A percentile compares a stretch with the other conserved stretches of the same genome.
phyloP scores from a whole-genome alignment of 352 stramenopile genomes.

The Pythium sukuiense region DNA sequence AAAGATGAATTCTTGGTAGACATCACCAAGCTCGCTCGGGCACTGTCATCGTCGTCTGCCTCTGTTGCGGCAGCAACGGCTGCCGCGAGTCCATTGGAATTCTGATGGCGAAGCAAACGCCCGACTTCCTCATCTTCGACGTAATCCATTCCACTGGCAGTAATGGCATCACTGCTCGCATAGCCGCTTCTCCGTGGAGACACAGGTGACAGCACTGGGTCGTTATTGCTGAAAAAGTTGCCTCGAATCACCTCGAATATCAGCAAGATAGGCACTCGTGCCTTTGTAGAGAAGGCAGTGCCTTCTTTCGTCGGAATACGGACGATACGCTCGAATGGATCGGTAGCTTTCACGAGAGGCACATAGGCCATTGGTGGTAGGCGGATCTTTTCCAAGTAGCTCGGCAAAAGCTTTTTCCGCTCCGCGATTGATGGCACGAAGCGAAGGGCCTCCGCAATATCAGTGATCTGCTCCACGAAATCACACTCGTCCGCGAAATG shows the following conservation, averaged over 20 bases:
- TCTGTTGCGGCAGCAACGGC: conserved; percentile 12
- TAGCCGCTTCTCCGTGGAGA: conserved; percentile 50
- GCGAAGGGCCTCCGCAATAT: conserved; percentile 79
- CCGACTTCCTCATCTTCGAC: conserved; percentile 81
- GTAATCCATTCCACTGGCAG: conserved; percentile 62
- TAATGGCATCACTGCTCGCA: conserved; percentile 32
- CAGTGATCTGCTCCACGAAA: conserved; percentile 89
- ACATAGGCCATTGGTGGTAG: conserved; percentile 89
- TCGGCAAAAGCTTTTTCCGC: conserved; percentile 74
- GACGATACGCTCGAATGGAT: conserved; percentile 87
- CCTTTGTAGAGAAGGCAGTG: conserved; percentile 87
- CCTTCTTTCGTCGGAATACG: conserved; percentile 85
- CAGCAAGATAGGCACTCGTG: conserved; percentile 82
- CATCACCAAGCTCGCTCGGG: not conserved
- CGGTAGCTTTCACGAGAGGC: conserved; percentile 82
- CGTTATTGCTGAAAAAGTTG: conserved; percentile 55
- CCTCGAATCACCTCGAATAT: conserved; percentile 89
- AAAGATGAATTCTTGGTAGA: conserved; percentile 4
- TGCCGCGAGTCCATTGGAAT: conserved; percentile 48
- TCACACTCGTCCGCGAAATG: conserved; percentile 87
- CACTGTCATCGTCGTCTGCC: conserved; percentile 36
- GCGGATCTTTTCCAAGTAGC: conserved; percentile 80
- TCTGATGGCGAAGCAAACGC: conserved; percentile 66
- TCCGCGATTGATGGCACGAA: conserved; percentile 82
- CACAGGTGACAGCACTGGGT: conserved; percentile 48